phyloP scores from a whole-genome alignment of 1,284 basidiomycete species.

The Ceratobasidium theobromae region DNA sequence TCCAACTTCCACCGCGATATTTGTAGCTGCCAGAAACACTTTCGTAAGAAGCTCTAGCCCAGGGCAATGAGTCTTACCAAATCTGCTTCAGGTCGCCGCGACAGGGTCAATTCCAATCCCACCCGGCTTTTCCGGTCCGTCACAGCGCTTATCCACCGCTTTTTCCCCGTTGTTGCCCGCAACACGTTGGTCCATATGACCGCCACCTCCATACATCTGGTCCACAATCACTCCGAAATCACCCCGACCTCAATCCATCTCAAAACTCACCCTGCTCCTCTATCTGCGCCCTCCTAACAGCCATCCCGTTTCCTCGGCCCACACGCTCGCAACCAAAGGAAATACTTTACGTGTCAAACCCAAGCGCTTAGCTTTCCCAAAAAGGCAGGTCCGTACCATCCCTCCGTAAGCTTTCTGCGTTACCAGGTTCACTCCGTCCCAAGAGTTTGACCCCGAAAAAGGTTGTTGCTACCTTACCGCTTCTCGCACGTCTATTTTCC shows the following conservation, averaged over 20 bases:
- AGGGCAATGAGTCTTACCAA: constrained; percentile 26
- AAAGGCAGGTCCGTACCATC: constrained; percentile 13
- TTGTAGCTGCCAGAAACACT: constrained; percentile 19
- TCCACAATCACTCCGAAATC: background rate
- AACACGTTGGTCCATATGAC: background rate
- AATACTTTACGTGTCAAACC: constrained; percentile 24
- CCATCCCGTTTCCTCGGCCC: too few species aligned
- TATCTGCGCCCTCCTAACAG: too few species aligned
- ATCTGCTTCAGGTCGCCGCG: constrained; percentile 14
- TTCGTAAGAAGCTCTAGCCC: constrained; percentile 16
- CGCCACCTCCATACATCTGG: background rate
- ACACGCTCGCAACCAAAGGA: constrained; percentile 24
- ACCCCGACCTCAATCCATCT: constrained; percentile 4
- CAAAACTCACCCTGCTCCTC: too few species aligned
- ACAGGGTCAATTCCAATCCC: constrained; percentile 4
- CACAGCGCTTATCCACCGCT: background rate
- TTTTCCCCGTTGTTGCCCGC: constrained; percentile 28
- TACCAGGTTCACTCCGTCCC: background rate
- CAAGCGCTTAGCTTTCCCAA: background rate
- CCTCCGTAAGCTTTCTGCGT: background rate
- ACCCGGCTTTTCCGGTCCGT: constrained; percentile 26
- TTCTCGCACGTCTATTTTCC: constrained; percentile 31
- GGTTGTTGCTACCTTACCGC: constrained; percentile 12
- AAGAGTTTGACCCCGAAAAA: constrained; percentile 7
- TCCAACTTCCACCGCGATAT: too few species aligned